phyloP scores from a whole-genome alignment of 1,139 yeast species.

The Kodamaea alishanica region DNA sequence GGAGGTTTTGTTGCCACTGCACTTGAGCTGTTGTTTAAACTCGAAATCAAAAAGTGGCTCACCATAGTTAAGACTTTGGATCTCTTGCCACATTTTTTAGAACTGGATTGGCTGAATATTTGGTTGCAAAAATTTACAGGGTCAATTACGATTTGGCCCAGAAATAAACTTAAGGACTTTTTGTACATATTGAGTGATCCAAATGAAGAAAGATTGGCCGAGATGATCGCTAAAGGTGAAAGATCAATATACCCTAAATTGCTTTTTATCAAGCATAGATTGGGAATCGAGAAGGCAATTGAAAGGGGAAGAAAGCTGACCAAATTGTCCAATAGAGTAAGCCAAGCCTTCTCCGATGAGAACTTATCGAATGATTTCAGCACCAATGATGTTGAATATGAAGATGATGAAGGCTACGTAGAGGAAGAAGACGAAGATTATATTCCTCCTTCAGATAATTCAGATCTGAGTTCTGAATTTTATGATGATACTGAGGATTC shows the following conservation, averaged over 20 bases:
- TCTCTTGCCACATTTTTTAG: slow-evolving; percentile 62
- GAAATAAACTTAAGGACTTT: slow-evolving; percentile 56
- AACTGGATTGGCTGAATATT: slow-evolving; percentile 78
- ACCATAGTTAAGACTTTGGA: slow-evolving; percentile 64
- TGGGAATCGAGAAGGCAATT: slow-evolving; percentile 62
- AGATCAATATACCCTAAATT: slow-evolving; percentile 64
- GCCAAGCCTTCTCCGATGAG: slow-evolving; percentile 8
- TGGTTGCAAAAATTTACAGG: slow-evolving; percentile 77
- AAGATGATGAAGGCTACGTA: slow-evolving; percentile 16
- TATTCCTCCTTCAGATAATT: slow-evolving; percentile 4
- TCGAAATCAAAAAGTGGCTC: slow-evolving; percentile 75
- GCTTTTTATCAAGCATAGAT: slow-evolving; percentile 59
- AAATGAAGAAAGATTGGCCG: slow-evolving; percentile 49
- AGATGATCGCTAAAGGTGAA: slow-evolving; percentile 62
- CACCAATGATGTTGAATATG: slow-evolving; percentile 14
- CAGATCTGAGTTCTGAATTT: slow-evolving; percentile 2
- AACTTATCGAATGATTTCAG: slow-evolving; percentile 9
- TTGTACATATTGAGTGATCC: slow-evolving; percentile 70
- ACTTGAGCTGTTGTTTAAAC: slow-evolving; percentile 62
- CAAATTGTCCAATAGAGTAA: slow-evolving; percentile 15
- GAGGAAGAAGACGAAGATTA: slow-evolving; percentile 5
- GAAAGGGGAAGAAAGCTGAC: slow-evolving; percentile 43
- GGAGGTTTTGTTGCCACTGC: slow-evolving; percentile 80
- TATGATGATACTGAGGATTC: too few species aligned
- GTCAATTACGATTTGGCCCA: slow-evolving; percentile 74